Percentiles rank a stretch among this genome's conserved stretches.
Conservation (phyloP, 495 filamentous ascomycete genomes). For the Penicillium odoratum region DNA sequence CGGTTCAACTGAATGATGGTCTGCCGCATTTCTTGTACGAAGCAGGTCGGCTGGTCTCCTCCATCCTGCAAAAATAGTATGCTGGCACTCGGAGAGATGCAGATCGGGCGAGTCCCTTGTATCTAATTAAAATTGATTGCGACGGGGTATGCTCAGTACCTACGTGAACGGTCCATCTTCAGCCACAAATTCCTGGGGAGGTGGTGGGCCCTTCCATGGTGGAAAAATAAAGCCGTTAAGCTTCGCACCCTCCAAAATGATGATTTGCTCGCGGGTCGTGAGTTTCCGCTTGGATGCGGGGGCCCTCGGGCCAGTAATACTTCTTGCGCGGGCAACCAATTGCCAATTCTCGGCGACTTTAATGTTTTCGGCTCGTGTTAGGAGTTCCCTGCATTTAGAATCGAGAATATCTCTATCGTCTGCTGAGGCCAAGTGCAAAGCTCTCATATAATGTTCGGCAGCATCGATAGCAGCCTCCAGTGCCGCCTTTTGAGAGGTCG, state of each 20-base stretch:
- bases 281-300: conserved; percentile 59
- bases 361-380: conserved; percentile 70
- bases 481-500: conserved; percentile 64
- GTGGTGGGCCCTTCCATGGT: conserved; percentile 70
- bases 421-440: conserved; percentile 52
- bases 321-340: conserved; percentile 24
- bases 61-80: conserved; percentile 76
- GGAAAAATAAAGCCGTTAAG: conserved; percentile 80
- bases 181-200: conserved; percentile 48
- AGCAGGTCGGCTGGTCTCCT: conserved; percentile 65
- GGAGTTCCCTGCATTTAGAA: conserved; percentile 63
- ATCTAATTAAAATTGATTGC: conserved; percentile 24
- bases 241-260: conserved; percentile 73
- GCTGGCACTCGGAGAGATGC: conserved; percentile 69
- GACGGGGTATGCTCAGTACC: conserved; percentile 19
- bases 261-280: conserved; percentile 72
- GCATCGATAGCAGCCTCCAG: conserved; percentile 71
- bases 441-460: conserved; percentile 77
- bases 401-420: conserved; percentile 60
- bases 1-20: conserved; percentile 21
- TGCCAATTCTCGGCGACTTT: conserved; percentile 53
- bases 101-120: conserved; percentile 67
- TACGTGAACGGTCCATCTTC: conserved; percentile 51
- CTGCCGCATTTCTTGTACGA: conserved; percentile 14
- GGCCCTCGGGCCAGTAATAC: conserved; percentile 22